Evolutionary conservation across 176 grass and related monocot species (phyloP).

Genomic region (Echinochloa phyllopogon): DNA sequence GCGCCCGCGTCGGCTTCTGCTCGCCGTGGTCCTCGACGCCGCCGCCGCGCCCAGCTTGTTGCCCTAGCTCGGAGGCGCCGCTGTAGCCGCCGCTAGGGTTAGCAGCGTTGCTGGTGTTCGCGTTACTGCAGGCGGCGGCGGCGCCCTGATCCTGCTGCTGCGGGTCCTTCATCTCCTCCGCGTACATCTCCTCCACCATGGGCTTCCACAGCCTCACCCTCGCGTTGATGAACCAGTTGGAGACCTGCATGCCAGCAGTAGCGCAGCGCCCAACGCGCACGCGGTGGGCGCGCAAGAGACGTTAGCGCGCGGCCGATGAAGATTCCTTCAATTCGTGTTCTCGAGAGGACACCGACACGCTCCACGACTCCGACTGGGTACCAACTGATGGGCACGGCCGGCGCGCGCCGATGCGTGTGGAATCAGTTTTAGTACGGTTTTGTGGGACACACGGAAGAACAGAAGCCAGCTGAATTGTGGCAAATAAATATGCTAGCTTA

Average conservation of each 20-base stretch:
- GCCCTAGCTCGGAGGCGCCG: conserved; percentile 9
- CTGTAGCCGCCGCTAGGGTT: conserved; percentile 33
- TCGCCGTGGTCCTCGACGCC: conserved; percentile 34
- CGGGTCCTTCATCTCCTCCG: conserved; percentile 77
- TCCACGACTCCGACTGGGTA: conserved; percentile 52
- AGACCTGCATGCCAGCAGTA: conserved; percentile 60
- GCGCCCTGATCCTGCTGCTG: conserved; percentile 30
- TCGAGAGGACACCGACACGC: conserved; percentile 3
- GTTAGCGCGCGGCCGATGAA: not conserved
- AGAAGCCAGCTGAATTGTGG: not conserved
- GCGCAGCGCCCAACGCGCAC: not conserved
- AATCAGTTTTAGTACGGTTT: conserved; percentile 34
- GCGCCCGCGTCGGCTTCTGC: conserved; percentile 64
- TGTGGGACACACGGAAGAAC: conserved; percentile 17
- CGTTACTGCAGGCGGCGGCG: not conserved
- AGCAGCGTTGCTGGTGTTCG: conserved; percentile 24
- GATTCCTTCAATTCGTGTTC: conserved; percentile 15
- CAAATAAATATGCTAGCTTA: not conserved
- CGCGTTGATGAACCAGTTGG: conserved; percentile 92
- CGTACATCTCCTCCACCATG: conserved; percentile 99
- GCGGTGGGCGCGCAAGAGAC: conserved; percentile 15
- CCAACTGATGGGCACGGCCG: conserved; percentile 21
- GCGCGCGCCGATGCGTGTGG: conserved; percentile 24
- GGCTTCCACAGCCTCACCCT: conserved; percentile 91
- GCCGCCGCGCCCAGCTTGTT: not conserved